phyloP scores from a whole-genome alignment of 2,329 filamentous ascomycete species.

The Thermothelomyces thermophilus region DNA sequence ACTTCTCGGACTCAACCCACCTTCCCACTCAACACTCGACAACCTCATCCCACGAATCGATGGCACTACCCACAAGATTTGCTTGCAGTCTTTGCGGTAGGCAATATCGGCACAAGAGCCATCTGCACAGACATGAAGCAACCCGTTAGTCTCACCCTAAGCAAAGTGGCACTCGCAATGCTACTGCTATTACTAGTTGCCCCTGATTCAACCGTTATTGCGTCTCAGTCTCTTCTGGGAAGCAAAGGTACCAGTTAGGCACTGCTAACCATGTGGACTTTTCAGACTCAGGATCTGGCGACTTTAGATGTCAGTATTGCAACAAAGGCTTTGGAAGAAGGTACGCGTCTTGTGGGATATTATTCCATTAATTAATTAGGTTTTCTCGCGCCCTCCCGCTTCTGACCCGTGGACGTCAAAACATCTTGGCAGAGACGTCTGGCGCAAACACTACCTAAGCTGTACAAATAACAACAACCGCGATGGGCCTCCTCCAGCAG shows the following conservation, averaged over 20 bases:
- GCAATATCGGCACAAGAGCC: slow-evolving; percentile 9
- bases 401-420: background rate
- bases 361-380: background rate
- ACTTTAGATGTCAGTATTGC: slow-evolving; percentile 6
- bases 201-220: background rate
- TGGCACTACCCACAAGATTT: background rate
- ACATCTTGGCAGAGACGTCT: slow-evolving; percentile 16
- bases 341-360: background rate
- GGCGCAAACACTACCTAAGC: slow-evolving; percentile 25
- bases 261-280: background rate
- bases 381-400: background rate
- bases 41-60: background rate
- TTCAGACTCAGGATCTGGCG: background rate
- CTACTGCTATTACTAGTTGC: background rate
- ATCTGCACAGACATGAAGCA: slow-evolving; percentile 9
- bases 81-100: slow-evolving; percentile 1
- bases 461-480: slow-evolving; percentile 20
- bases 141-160: slow-evolving; percentile 3
- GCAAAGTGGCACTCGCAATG: background rate
- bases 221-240: too few relatives aligned
- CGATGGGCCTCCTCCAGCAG: slow-evolving; percentile 17
- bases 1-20: slow-evolving; percentile 3
- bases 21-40: background rate
- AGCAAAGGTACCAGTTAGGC: too few relatives aligned
- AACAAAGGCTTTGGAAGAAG: background rate